Evolutionary conservation across 371 early-diverging fungal species (phyloP), one percentile per base, ranked within the genome.

Genomic region (Mortierella sp.): DNA sequence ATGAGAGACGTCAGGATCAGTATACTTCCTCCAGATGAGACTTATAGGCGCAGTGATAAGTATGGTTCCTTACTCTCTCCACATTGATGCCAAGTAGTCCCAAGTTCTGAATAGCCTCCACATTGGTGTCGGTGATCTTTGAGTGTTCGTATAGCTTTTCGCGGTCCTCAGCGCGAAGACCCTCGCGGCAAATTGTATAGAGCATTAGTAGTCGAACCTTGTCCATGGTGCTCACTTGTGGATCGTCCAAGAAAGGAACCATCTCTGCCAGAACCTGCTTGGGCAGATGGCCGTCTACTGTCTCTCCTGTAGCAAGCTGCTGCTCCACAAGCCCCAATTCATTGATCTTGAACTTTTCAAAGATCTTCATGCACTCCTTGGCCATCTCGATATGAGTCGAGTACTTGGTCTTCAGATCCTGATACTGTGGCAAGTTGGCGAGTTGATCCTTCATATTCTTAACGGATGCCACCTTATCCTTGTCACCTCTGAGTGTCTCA

Each of bases 301-400:
- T 95, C 65, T 90, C 92, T 37, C 97, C 97, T 54, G 92, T 93
- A 0, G 94, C 96, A 63, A 97, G 82, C 49, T 97, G 94, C 86
- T 95, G 82, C 76, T 98, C 96, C 22, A 96, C 82, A 22, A 88
- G 81, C 0, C 92, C 93, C 14, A 96, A 76, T 9, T 85, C 77
- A 19, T 85, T 85, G 29, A 98, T 76, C 31, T 90, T 90, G 41
- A 90, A 86, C 25, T 85, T 78, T 49, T 91, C 89, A 67, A 95
- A 95, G 43, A 88, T 80, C 3, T 81, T 71, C 84, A 95, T 91
- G 78, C 96, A 98, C 57, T 95, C 92, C 77, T 89, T 89, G 58
- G 94, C 92, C 68, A 99, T 91, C 24, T 91, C 93, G 73, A 97
- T 93, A 72, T 99, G 99, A 3, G 91, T 86, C 31, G 96, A 91